Base-by-base conservation (phyloP, 768 basidiomycete species). In the Pleurotus tuoliensis region DNA sequence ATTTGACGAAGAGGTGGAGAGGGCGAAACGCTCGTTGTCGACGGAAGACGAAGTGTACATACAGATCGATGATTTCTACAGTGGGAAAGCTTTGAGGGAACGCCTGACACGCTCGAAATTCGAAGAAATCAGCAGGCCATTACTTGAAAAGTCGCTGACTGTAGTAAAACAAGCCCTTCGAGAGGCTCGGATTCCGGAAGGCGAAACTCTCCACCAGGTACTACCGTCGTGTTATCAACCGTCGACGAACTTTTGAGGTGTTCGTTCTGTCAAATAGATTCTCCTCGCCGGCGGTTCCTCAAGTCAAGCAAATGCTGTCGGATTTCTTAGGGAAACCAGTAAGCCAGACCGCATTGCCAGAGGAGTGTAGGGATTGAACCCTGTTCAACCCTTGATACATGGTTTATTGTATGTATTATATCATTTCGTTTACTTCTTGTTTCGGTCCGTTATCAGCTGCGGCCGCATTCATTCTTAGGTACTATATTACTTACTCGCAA, bases 91-190 rank as follows among this genome's bases (percentile, higher is more conserved):
- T 75, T 84, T 91, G 67, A 82, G 84, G 47, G 88, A 90, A 76
- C 86, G 84, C 6, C 76, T 92, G 50, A 92, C 90, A 16, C 79
- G 89, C 47, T 88, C 88, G 70, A 90, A 90, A 73, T 92, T 92
- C 68, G 90, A 92, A 75, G 88, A 91, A 70, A 77, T 92, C 63
- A 91, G 89, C 76, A 79, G 86, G 71, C 89, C 90, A 64, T 78
- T 92, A 24, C 91, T 92, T 82, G 76, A 83, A 62, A 87, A 86
- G 80, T 92, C 90, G 12, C 84, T 92, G 85, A 86, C 86, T 73
- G 89, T 88, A 58, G 90, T 92, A 59, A 86, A 90, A 71, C 88
- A 87, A 72, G 90, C 91, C 16, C 76, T 91, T 60, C 88, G 87
- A 80, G 89, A 92, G 69, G 86, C 90, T 46, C 79, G 80, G 60